These are phyloP conservation scores for Sclerotiophoma versabilis DNA, from an alignment of 2,329 filamentous ascomycete genomes.

Conservation along the genomic window DNA sequence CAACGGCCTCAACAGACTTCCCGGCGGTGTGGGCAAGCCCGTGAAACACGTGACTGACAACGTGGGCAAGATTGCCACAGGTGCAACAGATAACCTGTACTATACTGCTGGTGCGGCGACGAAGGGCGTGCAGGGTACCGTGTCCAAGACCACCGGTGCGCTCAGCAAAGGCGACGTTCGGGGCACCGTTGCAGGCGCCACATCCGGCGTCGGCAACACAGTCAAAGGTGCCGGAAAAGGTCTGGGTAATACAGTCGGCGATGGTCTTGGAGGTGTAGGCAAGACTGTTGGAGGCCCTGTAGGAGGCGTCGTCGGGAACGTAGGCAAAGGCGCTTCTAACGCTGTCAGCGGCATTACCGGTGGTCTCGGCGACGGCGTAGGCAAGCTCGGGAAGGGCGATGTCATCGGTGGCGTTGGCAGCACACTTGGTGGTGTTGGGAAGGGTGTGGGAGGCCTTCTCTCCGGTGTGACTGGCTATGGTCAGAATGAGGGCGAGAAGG, in stretches of 20 bases:
- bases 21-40: constrained; percentile 45
- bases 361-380: constrained; percentile 55
- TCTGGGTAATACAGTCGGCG: constrained; percentile 43
- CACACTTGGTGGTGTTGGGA: constrained; percentile 51
- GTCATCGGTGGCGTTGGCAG: constrained; percentile 53
- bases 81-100: constrained; percentile 50
- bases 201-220: constrained; percentile 48
- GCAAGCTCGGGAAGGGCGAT: constrained; percentile 55
- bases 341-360: constrained; percentile 52
- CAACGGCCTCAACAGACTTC: constrained; percentile 46
- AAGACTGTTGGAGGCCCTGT: constrained; percentile 48
- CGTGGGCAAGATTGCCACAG: constrained; percentile 53
- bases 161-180: constrained; percentile 53
- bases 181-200: constrained; percentile 49
- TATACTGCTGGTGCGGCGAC: constrained; percentile 52
- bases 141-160: constrained; percentile 54
- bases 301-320: constrained; percentile 52
- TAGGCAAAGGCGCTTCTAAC: constrained; percentile 52
- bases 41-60: constrained; percentile 51
- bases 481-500: constrained; percentile 29
- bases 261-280: constrained; percentile 50
- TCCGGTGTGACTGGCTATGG: constrained; percentile 40
- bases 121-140: constrained; percentile 52
- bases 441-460: constrained; percentile 47
- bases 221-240: constrained; percentile 47